Evolutionary conservation across 169 alveolate genomes (phyloP).

Genomic region (Plasmodium malariae): DNA sequence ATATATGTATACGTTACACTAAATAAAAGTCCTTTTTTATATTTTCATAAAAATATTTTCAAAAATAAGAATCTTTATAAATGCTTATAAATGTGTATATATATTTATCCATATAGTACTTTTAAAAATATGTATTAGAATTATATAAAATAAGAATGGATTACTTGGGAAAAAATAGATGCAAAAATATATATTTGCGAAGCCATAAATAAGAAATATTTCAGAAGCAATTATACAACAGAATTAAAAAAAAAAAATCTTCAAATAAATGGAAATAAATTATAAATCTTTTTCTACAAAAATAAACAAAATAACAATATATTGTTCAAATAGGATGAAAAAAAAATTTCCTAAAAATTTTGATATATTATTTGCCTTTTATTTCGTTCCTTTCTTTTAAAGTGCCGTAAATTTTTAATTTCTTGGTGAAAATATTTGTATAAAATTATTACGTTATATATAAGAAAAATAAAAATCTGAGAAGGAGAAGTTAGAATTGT

Average conservation of each 20-base stretch:
- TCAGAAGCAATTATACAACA: not conserved
- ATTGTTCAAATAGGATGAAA: no score
- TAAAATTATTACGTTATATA: no score
- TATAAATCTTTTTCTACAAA: not conserved
- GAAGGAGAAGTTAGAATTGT: not conserved
- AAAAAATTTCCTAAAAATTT: not conserved
- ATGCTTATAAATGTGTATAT: no score
- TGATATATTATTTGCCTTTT: not conserved
- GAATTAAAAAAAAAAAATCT: not conserved
- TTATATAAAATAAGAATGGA: not conserved
- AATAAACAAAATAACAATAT: not conserved
- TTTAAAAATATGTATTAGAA: not conserved
- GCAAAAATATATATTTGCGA: not conserved
- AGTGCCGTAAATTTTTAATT: not conserved
- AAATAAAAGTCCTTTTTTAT: no score
- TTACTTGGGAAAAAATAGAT: not conserved
- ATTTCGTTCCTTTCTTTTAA: not conserved
- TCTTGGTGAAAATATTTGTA: not conserved
- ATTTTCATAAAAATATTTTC: no score
- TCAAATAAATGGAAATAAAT: not conserved
- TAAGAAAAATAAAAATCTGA: not conserved
- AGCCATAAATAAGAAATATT: not conserved
- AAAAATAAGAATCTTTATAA: no score
- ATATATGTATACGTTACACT: no score
- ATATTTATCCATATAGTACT: not conserved